Evolutionary conservation across 192 early-diverging fungal genomes (phyloP).

Genomic region (Piromyces sp.): DNA sequence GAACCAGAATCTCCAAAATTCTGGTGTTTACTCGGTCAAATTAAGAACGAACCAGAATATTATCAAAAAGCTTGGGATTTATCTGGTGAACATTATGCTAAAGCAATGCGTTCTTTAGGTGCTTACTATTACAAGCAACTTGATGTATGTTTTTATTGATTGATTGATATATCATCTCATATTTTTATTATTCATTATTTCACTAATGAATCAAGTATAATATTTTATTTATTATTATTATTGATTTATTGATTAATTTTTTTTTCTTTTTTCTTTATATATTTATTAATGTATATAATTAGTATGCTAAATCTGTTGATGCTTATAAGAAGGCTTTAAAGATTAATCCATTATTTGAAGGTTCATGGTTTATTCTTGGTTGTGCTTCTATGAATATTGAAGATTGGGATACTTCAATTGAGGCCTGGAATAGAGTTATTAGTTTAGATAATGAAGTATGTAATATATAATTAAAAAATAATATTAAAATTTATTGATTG

Average conservation of each 20-base stretch:
- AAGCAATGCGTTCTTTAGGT: conserved; percentile 90
- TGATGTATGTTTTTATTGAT: conserved; percentile 23
- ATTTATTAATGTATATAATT: background rate
- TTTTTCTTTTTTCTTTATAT: no score
- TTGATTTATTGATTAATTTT: no score
- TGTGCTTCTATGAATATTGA: conserved; percentile 72
- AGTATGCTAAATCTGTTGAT: conserved; percentile 41
- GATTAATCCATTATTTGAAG: conserved; percentile 88
- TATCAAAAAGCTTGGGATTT: conserved; percentile 83
- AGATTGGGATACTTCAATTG: conserved; percentile 54
- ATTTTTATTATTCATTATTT: no score
- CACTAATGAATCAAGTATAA: no score
- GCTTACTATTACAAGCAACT: conserved; percentile 50
- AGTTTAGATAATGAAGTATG: conserved; percentile 36
- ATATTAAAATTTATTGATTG: no score
- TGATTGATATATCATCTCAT: no score
- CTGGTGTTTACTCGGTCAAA: conserved; percentile 77
- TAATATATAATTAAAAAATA: background rate
- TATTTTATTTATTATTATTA: no score
- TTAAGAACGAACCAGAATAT: conserved; percentile 50
- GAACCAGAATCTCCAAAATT: conserved; percentile 64
- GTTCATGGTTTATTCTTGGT: conserved; percentile 90
- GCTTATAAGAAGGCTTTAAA: conserved; percentile 64
- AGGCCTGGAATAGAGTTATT: conserved; percentile 61
- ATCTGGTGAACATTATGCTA: conserved; percentile 59